phyloP scores from a whole-genome alignment of 2,329 filamentous ascomycete species.

The Talaromyces sp. region DNA sequence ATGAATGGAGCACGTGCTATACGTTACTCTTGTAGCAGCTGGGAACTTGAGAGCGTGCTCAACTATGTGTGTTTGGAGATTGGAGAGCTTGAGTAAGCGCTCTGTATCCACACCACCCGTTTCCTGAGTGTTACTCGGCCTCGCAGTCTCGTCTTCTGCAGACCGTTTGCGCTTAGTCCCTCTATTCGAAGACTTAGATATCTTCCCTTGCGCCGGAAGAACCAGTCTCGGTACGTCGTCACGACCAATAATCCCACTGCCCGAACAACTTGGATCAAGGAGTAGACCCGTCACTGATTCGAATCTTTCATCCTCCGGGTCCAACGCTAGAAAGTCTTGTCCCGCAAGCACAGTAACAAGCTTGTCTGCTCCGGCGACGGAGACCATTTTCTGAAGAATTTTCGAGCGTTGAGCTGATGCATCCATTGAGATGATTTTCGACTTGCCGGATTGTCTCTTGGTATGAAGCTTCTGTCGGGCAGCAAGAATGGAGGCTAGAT shows the following conservation, averaged over 20 bases:
- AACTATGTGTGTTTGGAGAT: constrained; percentile 76
- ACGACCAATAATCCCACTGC: constrained; percentile 86
- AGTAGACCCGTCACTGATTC: constrained; percentile 71
- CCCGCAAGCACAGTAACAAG: constrained; percentile 65
- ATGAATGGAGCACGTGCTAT: constrained; percentile 90
- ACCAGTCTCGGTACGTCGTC: constrained; percentile 69
- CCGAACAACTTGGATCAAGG: constrained; percentile 90
- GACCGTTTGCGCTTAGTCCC: constrained; percentile 44
- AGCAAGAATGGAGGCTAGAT: constrained; percentile 69
- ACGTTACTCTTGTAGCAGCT: constrained; percentile 68
- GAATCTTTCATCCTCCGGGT: constrained; percentile 60
- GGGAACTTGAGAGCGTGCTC: constrained; percentile 81
- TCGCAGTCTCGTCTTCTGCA: constrained; percentile 20
- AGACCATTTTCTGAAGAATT: constrained; percentile 80
- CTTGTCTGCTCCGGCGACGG: constrained; percentile 60
- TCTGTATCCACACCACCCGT: constrained; percentile 50
- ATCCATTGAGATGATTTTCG: constrained; percentile 49
- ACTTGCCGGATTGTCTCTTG: constrained; percentile 14
- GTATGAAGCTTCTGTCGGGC: constrained; percentile 20
- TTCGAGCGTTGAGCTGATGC: constrained; percentile 53
- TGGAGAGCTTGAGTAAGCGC: constrained; percentile 67
- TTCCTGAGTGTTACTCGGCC: constrained; percentile 34
- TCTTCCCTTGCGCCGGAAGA: constrained; percentile 44
- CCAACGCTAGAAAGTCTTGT: constrained; percentile 79
- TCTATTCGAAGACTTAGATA: constrained; percentile 14